Evolutionary conservation across 192 early-diverging fungal species (phyloP).

Genomic region (Linnemannia zychae): DNA sequence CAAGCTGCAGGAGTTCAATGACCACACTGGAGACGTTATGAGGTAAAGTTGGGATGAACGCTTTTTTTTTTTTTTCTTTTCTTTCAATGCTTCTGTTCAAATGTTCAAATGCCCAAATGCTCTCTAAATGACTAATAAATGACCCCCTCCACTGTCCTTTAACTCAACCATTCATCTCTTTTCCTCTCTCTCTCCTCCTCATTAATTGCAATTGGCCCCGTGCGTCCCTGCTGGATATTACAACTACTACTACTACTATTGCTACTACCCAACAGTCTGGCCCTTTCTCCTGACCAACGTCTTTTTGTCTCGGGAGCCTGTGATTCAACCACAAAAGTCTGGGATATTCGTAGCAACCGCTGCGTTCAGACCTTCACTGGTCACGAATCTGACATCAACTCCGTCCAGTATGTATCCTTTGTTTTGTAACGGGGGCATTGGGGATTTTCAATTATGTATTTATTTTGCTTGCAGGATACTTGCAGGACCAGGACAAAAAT

Average conservation of each 20-base stretch:
- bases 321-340: slow-evolving; percentile 98
- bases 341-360: slow-evolving; percentile 96
- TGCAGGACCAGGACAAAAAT: not conserved
- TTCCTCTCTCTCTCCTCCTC: not conserved
- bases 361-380: slow-evolving; percentile 99
- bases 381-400: slow-evolving; percentile 99
- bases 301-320: slow-evolving; percentile 99
- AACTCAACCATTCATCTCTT: not conserved
- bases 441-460: no score
- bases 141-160: not conserved
- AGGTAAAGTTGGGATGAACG: slow-evolving; percentile 53
- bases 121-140: slow-evolving; percentile 9
- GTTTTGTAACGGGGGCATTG: not conserved
- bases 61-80: not conserved
- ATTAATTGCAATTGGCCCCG: not conserved
- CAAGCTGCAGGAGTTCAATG: slow-evolving; percentile 96
- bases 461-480: not conserved
- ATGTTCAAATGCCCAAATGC: not conserved
- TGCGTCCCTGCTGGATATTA: not conserved
- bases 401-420: slow-evolving; percentile 83
- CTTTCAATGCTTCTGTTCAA: not conserved
- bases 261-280: slow-evolving; percentile 68
- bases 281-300: slow-evolving; percentile 92
- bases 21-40: slow-evolving; percentile 99
- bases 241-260: not conserved